Base-by-base conservation (phyloP, 495 filamentous ascomycete genomes). In the Trypethelium eluteriae region DNA sequence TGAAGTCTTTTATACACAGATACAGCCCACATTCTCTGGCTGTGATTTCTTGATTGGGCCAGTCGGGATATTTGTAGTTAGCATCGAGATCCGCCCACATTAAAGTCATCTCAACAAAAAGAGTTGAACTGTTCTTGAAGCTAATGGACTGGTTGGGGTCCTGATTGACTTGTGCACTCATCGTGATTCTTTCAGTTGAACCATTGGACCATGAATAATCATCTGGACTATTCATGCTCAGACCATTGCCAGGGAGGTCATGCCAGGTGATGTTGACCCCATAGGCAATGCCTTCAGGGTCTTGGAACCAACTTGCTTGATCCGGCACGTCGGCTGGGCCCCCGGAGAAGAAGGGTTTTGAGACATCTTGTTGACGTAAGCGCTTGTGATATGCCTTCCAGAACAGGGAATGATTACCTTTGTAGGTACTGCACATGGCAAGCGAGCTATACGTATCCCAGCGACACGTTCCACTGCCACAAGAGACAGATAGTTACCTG, bases 221-320 rank as follows among this genome's bases (percentile, higher is more conserved):
- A 18, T 53, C 25, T 18, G 49, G 49, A 18, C 25, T 53, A 18
- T 53, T 53, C 49, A 53, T 53, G 16, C 25, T 53, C 7, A 53
- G 49, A 10, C 49, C 49, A 53, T 53, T 53, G 16, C 6, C 49
- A 16, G 49, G 49, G 16, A 53, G 49, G 12, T 53, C 25, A 18
- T 16, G 25, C 49, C 49, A 53, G 49, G 49, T 53, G 16, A 53
- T 53, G 49, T 53, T 53, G 16, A 18, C 49, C 25, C 6, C 6
- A 18, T 18, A 10, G 49, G 16, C 16, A 16, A 53, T 18, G 3
- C 49, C 49, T 3, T 53, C 25, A 3, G 49, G 49, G 16, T 53
- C 49, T 18, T 53, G 49, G 49, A 53, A 53, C 49, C 49, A 53
- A 53, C 16, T 53, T 53, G 49, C 49, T 53, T 53, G 49, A 53